Percentiles rank a stretch among this genome's conserved stretches.
Conservation (phyloP, 805 yeast genomes). For the Metschnikowia santaceciliae region DNA sequence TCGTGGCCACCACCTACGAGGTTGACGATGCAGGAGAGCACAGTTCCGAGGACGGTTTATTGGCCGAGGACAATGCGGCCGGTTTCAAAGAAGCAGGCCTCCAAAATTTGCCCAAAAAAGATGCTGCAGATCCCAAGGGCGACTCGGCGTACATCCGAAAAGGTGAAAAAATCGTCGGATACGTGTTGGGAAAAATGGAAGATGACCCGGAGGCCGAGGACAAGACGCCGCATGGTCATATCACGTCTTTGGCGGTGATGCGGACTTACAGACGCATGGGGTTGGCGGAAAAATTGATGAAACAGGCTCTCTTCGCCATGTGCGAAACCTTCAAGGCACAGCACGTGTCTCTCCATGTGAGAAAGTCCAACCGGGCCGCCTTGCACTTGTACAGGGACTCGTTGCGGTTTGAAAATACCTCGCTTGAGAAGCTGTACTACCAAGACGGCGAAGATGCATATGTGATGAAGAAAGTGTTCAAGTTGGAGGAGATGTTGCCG, state of each 20-base stretch:
- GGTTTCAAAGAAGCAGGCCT: not conserved
- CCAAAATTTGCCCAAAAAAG: not conserved
- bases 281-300: slow-evolving; percentile 85
- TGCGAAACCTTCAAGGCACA: slow-evolving; percentile 78
- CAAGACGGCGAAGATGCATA: slow-evolving; percentile 98
- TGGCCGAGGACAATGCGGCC: not conserved
- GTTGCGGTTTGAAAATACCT: slow-evolving; percentile 72
- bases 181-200: slow-evolving; percentile 94
- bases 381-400: slow-evolving; percentile 86
- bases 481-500: slow-evolving; percentile 59
- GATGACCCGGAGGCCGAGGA: slow-evolving; percentile 80
- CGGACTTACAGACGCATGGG: slow-evolving; percentile 95
- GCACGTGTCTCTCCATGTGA: slow-evolving; percentile 86
- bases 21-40: slow-evolving; percentile 22
- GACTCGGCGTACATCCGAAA: slow-evolving; percentile 62
- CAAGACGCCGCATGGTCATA: slow-evolving; percentile 84
- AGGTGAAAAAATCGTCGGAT: slow-evolving; percentile 88
- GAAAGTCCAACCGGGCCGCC: slow-evolving; percentile 92
- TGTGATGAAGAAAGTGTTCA: slow-evolving; percentile 76
- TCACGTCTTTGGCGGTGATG: slow-evolving; percentile 92
- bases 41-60: slow-evolving; percentile 1
- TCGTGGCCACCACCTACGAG: slow-evolving; percentile 83
- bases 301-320: slow-evolving; percentile 74
- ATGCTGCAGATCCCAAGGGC: slow-evolving; percentile 41
- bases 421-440: slow-evolving; percentile 83